Percentiles rank a stretch among this genome's conserved stretches.
phyloP scores from a whole-genome alignment of 2,329 filamentous ascomycete genomes.

The Lecanicillium sp. region DNA sequence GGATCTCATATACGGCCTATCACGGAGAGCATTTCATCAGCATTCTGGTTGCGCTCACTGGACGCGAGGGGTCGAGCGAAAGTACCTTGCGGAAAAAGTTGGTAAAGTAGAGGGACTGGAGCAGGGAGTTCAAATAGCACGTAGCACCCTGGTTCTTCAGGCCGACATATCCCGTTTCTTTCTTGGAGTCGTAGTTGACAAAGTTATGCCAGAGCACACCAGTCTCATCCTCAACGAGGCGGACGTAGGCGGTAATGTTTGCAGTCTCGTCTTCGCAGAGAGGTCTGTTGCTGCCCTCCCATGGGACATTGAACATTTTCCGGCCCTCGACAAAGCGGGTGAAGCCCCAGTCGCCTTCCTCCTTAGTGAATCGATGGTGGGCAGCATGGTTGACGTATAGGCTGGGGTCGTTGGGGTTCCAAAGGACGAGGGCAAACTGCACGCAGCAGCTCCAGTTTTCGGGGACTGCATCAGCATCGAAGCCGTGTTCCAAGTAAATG shows the following conservation, averaged over 20 bases:
- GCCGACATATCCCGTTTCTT: slow-evolving; percentile 94
- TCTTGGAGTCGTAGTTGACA: slow-evolving; percentile 96
- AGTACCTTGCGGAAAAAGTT: slow-evolving; percentile 89
- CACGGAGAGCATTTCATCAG: slow-evolving; percentile 11
- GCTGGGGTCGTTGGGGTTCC: slow-evolving; percentile 88
- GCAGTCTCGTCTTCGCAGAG: slow-evolving; percentile 69
- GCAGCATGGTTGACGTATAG: slow-evolving; percentile 74
- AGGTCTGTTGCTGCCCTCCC: slow-evolving; percentile 60
- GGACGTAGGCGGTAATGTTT: slow-evolving; percentile 75
- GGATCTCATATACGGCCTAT: slow-evolving; percentile 92
- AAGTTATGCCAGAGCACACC: slow-evolving; percentile 90
- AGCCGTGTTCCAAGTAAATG: slow-evolving; percentile 94
- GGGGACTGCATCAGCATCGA: slow-evolving; percentile 63
- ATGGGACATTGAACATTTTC: slow-evolving; percentile 71
- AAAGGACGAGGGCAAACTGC: slow-evolving; percentile 88
- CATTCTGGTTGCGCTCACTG: too few species aligned
- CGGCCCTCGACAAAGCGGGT: slow-evolving; percentile 90
- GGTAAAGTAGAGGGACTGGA: slow-evolving; percentile 79
- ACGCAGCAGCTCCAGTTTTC: slow-evolving; percentile 96
- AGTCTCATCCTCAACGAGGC: slow-evolving; percentile 78
- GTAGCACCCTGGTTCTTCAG: slow-evolving; percentile 94
- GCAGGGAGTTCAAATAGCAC: slow-evolving; percentile 76
- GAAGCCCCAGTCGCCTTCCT: slow-evolving; percentile 98
- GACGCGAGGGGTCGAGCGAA: too few species aligned
- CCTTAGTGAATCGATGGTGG: slow-evolving; percentile 92